Base-by-base conservation (phyloP, 495 filamentous ascomycete genomes). In the Talaromyces nanjingensis region DNA sequence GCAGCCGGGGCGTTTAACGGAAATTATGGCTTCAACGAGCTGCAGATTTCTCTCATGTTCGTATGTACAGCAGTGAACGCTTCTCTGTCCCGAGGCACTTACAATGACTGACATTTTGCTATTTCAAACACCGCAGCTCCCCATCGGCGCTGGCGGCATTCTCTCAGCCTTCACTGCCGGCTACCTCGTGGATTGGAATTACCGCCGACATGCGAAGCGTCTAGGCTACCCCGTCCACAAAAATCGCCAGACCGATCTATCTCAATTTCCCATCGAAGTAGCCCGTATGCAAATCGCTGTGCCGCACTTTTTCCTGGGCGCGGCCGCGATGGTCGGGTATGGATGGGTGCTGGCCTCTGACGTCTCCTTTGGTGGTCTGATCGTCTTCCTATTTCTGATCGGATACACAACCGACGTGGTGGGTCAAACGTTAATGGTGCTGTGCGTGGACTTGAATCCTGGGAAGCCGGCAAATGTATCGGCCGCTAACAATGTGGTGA, bases 401-500 rank as follows among this genome's bases (percentile, higher is more conserved):
- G 85, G 84, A 0, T 65, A 82, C 59, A 76, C 74, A 31, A 73
- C 85, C 20, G 80, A 83, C 7, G 81, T 80, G 0, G 74, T 78
- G 0, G 80, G 84, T 53, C 80, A 81, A 71, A 27, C 68, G 63
- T 49, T 64, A 59, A 67, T 66, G 34, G 63, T 66, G 8, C 61
- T 91, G 64, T 72, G 90, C 9, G 79, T 89, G 2, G 88, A 91
- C 61, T 74, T 90, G 2, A 85, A 86, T 63, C 81, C 82, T 0
- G 75, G 76, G 1, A 77, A 68, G 5, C 80, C 87, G 0, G 83
- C 81, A 0, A 84, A 87, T 0, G 87, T 86, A 0, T 82, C 85
- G 0, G 87, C 88, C 0, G 86, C 86, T 0, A 87, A 86, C 64
- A 91, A 91, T 68, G 71, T 91, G 14, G 80, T 85, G 2, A 71